phyloP scores from a whole-genome alignment of 106 monocot genomes.

The Dendrobium chrysotoxum region DNA sequence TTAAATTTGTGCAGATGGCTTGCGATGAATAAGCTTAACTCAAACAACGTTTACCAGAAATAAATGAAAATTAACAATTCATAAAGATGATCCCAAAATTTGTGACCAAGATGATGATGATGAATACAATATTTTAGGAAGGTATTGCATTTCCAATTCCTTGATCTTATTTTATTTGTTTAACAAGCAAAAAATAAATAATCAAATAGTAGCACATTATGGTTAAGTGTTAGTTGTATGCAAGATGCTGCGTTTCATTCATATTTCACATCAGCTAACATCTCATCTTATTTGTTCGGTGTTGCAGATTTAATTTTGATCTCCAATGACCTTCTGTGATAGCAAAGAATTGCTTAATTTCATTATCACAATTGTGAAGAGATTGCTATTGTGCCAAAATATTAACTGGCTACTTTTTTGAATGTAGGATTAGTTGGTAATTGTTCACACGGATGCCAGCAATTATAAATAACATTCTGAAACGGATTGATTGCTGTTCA shows the following conservation, averaged over 20 bases:
- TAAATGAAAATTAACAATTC: no score
- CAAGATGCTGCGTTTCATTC: neutral
- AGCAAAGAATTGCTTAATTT: neutral
- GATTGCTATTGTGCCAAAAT: neutral
- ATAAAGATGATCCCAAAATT: no score
- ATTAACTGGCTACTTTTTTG: neutral
- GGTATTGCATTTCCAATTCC: neutral
- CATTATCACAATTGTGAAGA: neutral
- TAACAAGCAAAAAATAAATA: neutral
- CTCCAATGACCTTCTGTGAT: neutral
- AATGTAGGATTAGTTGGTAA: neutral
- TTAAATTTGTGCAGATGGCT: no score
- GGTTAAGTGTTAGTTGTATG: neutral
- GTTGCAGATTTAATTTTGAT: neutral
- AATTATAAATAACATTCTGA: slow-evolving; percentile 11
- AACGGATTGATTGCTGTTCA: slow-evolving; percentile 20
- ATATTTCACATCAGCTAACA: neutral
- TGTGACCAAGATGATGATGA: no score
- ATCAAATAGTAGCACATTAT: neutral
- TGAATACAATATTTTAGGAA: neutral
- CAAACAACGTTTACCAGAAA: no score
- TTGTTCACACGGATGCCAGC: slow-evolving; percentile 9
- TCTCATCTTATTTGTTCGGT: neutral
- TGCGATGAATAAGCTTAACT: no score
- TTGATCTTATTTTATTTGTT: neutral